Evolutionary conservation across 225 moss, liverwort and hornwort species (phyloP).

Genomic region (Bryum argenteum): DNA sequence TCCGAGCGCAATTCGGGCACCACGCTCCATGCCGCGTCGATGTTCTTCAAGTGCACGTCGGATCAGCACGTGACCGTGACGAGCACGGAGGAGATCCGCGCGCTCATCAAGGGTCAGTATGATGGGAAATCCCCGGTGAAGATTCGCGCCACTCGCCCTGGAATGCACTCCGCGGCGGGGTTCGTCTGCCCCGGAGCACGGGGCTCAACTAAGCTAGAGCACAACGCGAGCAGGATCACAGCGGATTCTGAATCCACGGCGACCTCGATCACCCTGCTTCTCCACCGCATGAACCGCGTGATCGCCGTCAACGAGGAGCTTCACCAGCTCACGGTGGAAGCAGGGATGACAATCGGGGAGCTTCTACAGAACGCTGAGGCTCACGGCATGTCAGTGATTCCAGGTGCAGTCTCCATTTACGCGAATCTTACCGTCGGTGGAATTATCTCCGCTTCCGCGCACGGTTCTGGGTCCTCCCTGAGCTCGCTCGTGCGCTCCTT

Average conservation of each 20-base stretch:
- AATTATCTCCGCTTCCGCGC: constrained; percentile 5
- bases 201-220: background rate
- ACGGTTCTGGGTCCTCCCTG: constrained; percentile 1
- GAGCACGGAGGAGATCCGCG: constrained; percentile 19
- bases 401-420: background rate
- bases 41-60: constrained; percentile 18
- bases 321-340: constrained; percentile 11
- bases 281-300: constrained; percentile 19
- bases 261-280: constrained; percentile 10
- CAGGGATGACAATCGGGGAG: constrained; percentile 9
- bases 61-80: background rate
- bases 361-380: constrained; percentile 1
- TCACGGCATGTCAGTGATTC: constrained; percentile 1
- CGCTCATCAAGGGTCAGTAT: constrained; percentile 16
- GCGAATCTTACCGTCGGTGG: constrained; percentile 19
- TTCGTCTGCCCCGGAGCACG: background rate
- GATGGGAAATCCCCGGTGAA: background rate
- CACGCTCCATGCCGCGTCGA: background rate
- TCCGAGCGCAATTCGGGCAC: background rate
- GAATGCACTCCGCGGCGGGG: background rate
- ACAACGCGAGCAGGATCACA: background rate
- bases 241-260: background rate
- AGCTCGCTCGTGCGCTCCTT: constrained; percentile 8
- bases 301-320: background rate
- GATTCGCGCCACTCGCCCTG: constrained; percentile 22